Evolutionary conservation across 1,139 yeast genomes (phyloP), one percentile per base, ranked within the genome.

Genomic region (Debaryomyces udenii): DNA sequence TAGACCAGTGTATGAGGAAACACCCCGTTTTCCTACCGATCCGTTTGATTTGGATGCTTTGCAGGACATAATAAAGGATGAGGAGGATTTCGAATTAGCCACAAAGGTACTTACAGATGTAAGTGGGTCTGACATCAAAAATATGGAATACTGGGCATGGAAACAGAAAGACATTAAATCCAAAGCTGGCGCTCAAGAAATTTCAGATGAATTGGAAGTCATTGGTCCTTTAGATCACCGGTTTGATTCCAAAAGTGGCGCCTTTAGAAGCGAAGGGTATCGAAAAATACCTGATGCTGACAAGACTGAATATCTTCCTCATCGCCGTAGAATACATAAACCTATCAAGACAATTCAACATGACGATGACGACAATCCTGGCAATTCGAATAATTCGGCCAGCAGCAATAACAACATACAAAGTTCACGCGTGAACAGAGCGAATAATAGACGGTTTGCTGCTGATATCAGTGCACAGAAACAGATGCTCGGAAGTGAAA

Each of bases 401-500:
- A 40, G 37, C 15, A 43, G 31, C 22, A 47, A 40, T 27, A 40
- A 33, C 31, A 53, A 50, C 27, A 46, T 72, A 13, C 84, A 81
- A 45, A 83, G 87, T 44, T 88, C 96, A 2, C 81, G 97, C 55
- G 88, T 86, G 43, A 89, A 88, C 56, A 78, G 97, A 51, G 96
- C 96, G 17, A 85, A 86, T 50, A 89, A 89, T 53, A 79, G 98
- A 64, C 76, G 97, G 46, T 83, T 89, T 57, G 96, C 90, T 1
- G 96, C 95, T 9, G 96, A 90, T 60, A 85, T 90, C 35, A 86
- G 84, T 49, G 89, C 91, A 4, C 94, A 86, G 51, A 80, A 80
- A 53, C 87, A 83, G 50, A 79, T 81, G 56, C 74, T 89, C 48
- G 91, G 94, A 30, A 75, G 84, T 7, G 96, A 89, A 53, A 84